A percentile compares a stretch with the other conserved stretches of the same genome.
These are phyloP conservation scores for Coemansia sp. DNA, from an alignment of 192 early-diverging fungal genomes.

Conservation along the genomic window DNA sequence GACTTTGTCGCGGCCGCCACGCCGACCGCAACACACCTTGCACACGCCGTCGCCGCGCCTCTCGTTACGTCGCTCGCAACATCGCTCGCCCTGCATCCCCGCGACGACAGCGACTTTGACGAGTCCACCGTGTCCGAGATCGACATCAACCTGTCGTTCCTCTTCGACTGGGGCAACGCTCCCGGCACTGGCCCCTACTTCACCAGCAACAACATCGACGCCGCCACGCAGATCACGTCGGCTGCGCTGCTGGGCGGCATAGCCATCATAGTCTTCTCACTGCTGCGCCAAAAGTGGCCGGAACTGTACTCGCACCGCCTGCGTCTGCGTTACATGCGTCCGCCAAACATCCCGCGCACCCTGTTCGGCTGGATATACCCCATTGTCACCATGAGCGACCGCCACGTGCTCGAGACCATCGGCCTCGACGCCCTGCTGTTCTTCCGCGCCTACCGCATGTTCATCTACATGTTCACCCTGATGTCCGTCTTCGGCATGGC, in stretches of 20 bases:
- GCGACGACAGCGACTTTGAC: constrained; percentile 8
- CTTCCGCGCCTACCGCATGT: constrained; percentile 47
- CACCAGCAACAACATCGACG: constrained; percentile 44
- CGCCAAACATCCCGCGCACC: constrained; percentile 43
- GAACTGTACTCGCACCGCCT: constrained; percentile 53
- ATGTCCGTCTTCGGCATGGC: constrained; percentile 40
- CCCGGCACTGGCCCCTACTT: constrained; percentile 50
- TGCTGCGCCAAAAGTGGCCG: constrained; percentile 46
- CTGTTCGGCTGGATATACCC: constrained; percentile 52
- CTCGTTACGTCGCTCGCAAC: neutral
- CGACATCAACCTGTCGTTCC: constrained; percentile 29
- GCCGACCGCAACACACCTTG: neutral
- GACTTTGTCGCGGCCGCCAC: neutral
- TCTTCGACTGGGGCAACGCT: constrained; percentile 50
- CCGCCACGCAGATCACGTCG: constrained; percentile 45
- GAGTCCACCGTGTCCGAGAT: constrained; percentile 16
- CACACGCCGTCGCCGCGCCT: no score
- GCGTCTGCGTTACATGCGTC: constrained; percentile 49
- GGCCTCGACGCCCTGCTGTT: constrained; percentile 50
- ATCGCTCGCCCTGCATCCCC: no score
- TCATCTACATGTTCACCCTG: constrained; percentile 46
- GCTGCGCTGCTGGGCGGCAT: constrained; percentile 43
- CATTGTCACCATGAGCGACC: constrained; percentile 46
- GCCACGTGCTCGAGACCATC: constrained; percentile 51
- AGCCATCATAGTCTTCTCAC: constrained; percentile 39